phyloP scores from a whole-genome alignment of 371 early-diverging fungal genomes.

The Sporodiniella umbellata region DNA sequence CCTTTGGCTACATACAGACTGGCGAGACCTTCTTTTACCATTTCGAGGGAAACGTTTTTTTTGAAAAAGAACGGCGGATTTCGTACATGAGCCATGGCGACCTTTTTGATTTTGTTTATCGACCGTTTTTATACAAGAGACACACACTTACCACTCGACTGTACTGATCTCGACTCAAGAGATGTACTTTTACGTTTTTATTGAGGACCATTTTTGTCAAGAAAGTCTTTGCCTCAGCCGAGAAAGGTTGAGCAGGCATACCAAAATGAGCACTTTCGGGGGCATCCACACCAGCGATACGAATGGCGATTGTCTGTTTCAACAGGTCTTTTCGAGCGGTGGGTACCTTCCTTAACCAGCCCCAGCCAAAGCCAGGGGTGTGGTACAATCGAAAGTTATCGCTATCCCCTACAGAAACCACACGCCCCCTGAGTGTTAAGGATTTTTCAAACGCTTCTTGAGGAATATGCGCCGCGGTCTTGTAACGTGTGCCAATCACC shows the following conservation, averaged over 20 bases:
- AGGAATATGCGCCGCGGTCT: conserved; percentile 51
- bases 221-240: conserved; percentile 58
- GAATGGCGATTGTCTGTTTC: conserved; percentile 60
- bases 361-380: conserved; percentile 61
- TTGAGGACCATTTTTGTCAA: conserved; percentile 46
- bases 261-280: conserved; percentile 77
- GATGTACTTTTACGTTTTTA: conserved; percentile 50
- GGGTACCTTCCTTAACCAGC: conserved; percentile 51
- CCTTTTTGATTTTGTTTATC: conserved; percentile 19
- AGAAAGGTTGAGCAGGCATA: conserved; percentile 69
- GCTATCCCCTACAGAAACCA: conserved; percentile 57
- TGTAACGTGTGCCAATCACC: conserved; percentile 35
- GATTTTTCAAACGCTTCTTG: conserved; percentile 40
- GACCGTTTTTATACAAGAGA: neutral
- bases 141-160: conserved; percentile 53
- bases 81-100: conserved; percentile 64
- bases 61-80: conserved; percentile 35
- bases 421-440: conserved; percentile 41
- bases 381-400: conserved; percentile 64
- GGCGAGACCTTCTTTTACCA: conserved; percentile 67
- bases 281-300: conserved; percentile 79
- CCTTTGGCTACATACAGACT: conserved; percentile 66
- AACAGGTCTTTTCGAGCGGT: conserved; percentile 47
- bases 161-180: conserved; percentile 65
- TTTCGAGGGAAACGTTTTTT: conserved; percentile 66